Base-by-base conservation (phyloP, 164 flowering plant species). In the Paratinospora sagittata region DNA sequence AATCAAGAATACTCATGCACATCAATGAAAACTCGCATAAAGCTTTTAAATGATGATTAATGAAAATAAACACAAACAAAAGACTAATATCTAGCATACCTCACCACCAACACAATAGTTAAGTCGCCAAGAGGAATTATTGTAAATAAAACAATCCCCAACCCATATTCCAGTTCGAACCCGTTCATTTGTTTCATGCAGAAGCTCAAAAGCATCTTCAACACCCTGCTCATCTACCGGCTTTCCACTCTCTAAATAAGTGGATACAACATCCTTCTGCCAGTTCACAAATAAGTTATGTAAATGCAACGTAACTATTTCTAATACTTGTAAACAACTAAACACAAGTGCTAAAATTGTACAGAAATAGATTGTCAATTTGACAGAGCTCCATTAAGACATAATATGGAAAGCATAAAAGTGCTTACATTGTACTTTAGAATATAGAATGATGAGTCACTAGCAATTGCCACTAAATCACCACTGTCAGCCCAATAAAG, bases 401-500 rank as follows among this genome's bases (percentile, higher is more conserved):
- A 16, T 5, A 52, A 13, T 21, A 52, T 14, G 19, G 3, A 19
- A 52, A 17, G 57, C 60, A 52, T 19, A 52, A 2, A 61, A 72
- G 67, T 63, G 47, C 93, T 84, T 80, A 95, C 99, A 84, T 89
- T 92, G 85, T 89, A 95, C 81, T 95, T 95, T 62, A 95, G 86
- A 70, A 95, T 88, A 81, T 91, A 92, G 72, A 95, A 95, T 12
- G 98, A 89, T 66, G 96, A 27, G 77, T 95, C 97, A 78, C 97
- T 91, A 10, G 98, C 86, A 84, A 95, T 93, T 61, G 95, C 84
- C 68, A 95, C 95, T 64, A 95, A 77, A 79, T 95, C 99, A 72
- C 99, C 99, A 80, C 98, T 91, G 74, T 92, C 99, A 73, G 99
- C 98, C 99, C 99, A 95, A 74, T 92, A 91, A 52, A 95, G 88